Evolutionary conservation across 257 asterid genomes (phyloP).

Genomic region (Apocynum venetum): DNA sequence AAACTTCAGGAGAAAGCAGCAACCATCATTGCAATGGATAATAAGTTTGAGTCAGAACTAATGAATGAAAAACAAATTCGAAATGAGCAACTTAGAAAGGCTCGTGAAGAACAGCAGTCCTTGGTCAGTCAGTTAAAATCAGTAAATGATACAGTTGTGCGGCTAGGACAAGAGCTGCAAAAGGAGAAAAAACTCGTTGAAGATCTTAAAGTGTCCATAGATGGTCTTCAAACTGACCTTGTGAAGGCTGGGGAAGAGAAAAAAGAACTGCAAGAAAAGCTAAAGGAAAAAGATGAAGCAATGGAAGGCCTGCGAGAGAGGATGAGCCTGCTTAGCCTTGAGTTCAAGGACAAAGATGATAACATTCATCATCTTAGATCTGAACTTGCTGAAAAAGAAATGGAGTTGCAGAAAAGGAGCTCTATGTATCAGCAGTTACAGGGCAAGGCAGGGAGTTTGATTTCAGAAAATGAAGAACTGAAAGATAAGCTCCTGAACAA

Average conservation of each 20-base stretch:
- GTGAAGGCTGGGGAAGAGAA: constrained; percentile 38
- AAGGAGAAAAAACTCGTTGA: constrained; percentile 36
- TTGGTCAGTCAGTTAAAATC: constrained; percentile 41
- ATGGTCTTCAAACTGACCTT: constrained; percentile 43
- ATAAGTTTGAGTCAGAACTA: constrained; percentile 46
- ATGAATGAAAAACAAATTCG: constrained; percentile 44
- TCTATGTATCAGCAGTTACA: constrained; percentile 36
- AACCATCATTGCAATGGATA: constrained; percentile 41
- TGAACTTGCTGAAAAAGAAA: constrained; percentile 44
- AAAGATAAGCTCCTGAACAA: constrained; percentile 37
- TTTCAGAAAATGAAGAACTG: constrained; percentile 41
- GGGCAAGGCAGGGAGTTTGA: constrained; percentile 36
- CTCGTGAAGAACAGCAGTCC: constrained; percentile 43
- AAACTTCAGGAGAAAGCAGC: constrained; percentile 55
- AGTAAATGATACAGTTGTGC: constrained; percentile 30
- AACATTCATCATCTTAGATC: constrained; percentile 28
- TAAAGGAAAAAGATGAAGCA: constrained; percentile 50
- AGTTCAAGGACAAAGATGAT: constrained; percentile 56
- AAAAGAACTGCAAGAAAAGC: constrained; percentile 44
- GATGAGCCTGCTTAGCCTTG: constrained; percentile 44
- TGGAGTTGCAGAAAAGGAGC: constrained; percentile 33
- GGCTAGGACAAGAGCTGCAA: constrained; percentile 47
- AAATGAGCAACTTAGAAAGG: constrained; percentile 38
- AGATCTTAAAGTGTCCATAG: constrained; percentile 39
- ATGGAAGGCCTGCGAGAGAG: constrained; percentile 49